These are phyloP conservation scores for Diaporthe australafricana DNA, from an alignment of 2,329 filamentous ascomycete species.

Conservation along the genomic window DNA sequence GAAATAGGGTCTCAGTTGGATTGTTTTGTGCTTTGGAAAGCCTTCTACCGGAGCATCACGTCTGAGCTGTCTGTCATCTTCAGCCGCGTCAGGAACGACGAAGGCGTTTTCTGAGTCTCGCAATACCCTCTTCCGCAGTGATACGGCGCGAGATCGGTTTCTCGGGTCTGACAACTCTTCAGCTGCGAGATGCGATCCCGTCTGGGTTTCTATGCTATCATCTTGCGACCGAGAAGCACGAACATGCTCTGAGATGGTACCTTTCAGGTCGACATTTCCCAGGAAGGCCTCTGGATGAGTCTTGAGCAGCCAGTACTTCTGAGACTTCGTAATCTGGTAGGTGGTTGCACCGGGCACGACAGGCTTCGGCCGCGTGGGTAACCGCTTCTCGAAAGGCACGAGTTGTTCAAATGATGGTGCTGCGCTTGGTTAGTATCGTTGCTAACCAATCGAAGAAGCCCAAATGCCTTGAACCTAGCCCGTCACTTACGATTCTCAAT, in stretches of 20 bases:
- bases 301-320: slow-evolving; percentile 63
- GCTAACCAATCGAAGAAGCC: neutral
- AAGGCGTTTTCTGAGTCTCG: slow-evolving; percentile 30
- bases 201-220: slow-evolving; percentile 50
- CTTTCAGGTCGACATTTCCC: slow-evolving; percentile 46
- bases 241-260: slow-evolving; percentile 23
- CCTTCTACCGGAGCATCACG: neutral
- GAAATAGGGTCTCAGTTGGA: slow-evolving; percentile 19
- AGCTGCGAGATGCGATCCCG: slow-evolving; percentile 60
- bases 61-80: slow-evolving; percentile 5
- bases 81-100: slow-evolving; percentile 24
- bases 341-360: neutral
- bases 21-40: neutral
- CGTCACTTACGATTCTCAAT: slow-evolving; percentile 44
- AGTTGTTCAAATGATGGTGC: slow-evolving; percentile 40
- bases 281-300: slow-evolving; percentile 62
- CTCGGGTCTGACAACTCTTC: slow-evolving; percentile 64
- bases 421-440: slow-evolving; percentile 14
- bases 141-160: slow-evolving; percentile 41
- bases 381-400: slow-evolving; percentile 44
- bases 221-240: slow-evolving; percentile 42
- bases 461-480: neutral
- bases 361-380: slow-evolving; percentile 36
- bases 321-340: slow-evolving; percentile 46
- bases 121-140: slow-evolving; percentile 32